A percentile compares a stretch with the other conserved stretches of the same genome.
These are phyloP conservation scores for Colletotrichum sp. DNA, from an alignment of 2,329 filamentous ascomycete genomes.

Conservation along the genomic window DNA sequence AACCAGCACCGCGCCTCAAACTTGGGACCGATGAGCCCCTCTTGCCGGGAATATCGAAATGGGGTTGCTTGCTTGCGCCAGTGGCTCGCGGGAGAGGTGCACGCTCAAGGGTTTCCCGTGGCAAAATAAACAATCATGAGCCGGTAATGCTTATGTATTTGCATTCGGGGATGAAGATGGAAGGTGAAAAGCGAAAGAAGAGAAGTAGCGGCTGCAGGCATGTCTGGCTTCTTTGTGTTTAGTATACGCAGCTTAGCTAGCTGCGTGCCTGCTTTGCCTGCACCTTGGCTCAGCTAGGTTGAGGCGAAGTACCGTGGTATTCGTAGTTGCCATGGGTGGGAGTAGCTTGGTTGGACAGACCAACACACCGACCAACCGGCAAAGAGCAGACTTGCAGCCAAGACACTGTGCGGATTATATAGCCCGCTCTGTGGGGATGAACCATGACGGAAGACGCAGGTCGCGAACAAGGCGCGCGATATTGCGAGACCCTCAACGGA, in stretches of 20 bases:
- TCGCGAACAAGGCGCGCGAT: neutral
- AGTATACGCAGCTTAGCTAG: neutral
- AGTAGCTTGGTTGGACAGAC: neutral
- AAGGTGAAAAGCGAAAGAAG: neutral
- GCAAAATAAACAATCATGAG: neutral
- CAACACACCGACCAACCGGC: neutral
- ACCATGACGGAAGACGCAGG: neutral
- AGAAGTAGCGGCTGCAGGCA: neutral
- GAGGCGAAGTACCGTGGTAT: neutral
- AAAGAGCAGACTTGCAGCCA: neutral
- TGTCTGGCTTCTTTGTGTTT: neutral
- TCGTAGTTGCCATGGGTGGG: neutral
- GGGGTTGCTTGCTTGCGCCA: neutral
- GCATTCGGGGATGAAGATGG: neutral
- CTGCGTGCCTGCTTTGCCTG: neutral
- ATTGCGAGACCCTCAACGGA: conserved; percentile 1
- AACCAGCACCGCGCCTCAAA: neutral
- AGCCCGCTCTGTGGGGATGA: neutral
- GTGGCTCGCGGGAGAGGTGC: neutral
- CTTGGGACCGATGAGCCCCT: neutral
- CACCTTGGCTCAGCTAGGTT: neutral
- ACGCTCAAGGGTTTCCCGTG: neutral
- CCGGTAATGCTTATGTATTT: neutral
- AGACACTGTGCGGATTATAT: neutral
- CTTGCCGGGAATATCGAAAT: neutral